Evolutionary conservation across 306 rosid species (phyloP).

Genomic region (Cucumis melo): DNA sequence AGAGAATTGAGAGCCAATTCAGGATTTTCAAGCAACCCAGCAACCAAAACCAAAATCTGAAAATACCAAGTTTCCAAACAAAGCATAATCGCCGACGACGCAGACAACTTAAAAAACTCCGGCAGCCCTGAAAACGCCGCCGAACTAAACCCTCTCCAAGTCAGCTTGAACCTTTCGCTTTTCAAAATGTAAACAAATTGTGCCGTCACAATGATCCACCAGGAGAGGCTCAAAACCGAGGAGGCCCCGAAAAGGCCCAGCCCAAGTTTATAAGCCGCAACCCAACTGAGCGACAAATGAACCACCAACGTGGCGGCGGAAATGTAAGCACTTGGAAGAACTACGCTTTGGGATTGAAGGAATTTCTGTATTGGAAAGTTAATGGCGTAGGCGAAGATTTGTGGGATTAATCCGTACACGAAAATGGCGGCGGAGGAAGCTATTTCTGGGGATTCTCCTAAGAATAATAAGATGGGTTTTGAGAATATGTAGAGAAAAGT

Average conservation of each 20-base stretch:
- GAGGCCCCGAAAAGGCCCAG: constrained; percentile 61
- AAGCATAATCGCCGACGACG: constrained; percentile 60
- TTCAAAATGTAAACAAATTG: constrained; percentile 51
- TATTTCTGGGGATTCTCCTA: constrained; percentile 40
- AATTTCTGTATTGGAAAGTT: constrained; percentile 75
- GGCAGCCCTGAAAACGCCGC: constrained; percentile 35
- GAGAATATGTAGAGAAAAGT: constrained; percentile 25
- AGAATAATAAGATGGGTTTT: constrained; percentile 25
- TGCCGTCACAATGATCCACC: constrained; percentile 62
- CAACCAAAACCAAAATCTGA: constrained; percentile 58
- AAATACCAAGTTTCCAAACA: constrained; percentile 71
- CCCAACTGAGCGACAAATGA: constrained; percentile 44
- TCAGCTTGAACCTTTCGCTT: constrained; percentile 36
- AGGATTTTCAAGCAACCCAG: constrained; percentile 56
- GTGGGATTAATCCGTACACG: constrained; percentile 67
- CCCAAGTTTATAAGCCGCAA: constrained; percentile 38
- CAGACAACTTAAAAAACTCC: constrained; percentile 47
- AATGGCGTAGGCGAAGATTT: constrained; percentile 54
- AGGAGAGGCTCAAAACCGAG: constrained; percentile 51
- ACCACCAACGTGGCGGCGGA: constrained; percentile 33
- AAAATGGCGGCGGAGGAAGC: constrained; percentile 39
- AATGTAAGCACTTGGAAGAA: constrained; percentile 55
- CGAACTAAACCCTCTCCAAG: constrained; percentile 50
- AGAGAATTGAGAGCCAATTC: constrained; percentile 65
- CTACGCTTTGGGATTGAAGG: constrained; percentile 68